phyloP scores from a whole-genome alignment of 805 yeast species.

The Starmerella potacharoeniae region DNA sequence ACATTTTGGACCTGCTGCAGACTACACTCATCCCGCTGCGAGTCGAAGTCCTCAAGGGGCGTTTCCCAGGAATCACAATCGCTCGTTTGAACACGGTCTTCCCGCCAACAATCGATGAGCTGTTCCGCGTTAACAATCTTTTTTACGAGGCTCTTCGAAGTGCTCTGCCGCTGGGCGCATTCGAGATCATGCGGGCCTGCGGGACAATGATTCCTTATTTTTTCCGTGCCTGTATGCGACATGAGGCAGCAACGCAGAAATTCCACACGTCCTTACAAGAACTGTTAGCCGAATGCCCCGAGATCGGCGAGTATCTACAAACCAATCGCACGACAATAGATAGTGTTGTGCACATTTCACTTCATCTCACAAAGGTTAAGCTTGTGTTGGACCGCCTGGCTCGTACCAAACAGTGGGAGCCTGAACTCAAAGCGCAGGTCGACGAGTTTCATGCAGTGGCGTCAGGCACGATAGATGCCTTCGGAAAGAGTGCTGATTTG shows the following conservation, averaged over 20 bases:
- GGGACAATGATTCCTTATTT: conserved; percentile 79
- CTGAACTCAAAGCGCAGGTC: conserved; percentile 25
- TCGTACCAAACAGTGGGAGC: conserved; percentile 32
- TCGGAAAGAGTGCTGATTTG: conserved; percentile 32
- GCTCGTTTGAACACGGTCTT: conserved; percentile 63
- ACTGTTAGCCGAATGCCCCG: conserved; percentile 29
- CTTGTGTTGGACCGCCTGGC: conserved; percentile 54
- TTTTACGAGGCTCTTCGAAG: conserved; percentile 60
- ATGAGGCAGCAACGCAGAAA: conserved; percentile 77
- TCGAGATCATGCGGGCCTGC: conserved; percentile 68
- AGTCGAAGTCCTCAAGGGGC: conserved; percentile 48
- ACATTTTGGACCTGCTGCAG: conserved; percentile 63
- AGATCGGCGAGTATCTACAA: conserved; percentile 29
- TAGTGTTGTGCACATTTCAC: conserved; percentile 52
- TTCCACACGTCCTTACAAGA: conserved; percentile 40
- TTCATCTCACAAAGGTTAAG: conserved; percentile 61
- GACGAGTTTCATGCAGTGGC: conserved; percentile 40
- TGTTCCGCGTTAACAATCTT: conserved; percentile 78
- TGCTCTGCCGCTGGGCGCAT: conserved; percentile 59
- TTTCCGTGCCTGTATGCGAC: conserved; percentile 85
- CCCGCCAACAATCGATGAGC: conserved; percentile 93
- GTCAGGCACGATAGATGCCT: conserved; percentile 62
- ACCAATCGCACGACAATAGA: conserved; percentile 33
- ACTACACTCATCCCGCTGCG: conserved; percentile 70
- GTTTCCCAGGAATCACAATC: conserved; percentile 44